phyloP scores from a whole-genome alignment of 2,329 filamentous ascomycete genomes.

The Ophiosphaerella narmari region DNA sequence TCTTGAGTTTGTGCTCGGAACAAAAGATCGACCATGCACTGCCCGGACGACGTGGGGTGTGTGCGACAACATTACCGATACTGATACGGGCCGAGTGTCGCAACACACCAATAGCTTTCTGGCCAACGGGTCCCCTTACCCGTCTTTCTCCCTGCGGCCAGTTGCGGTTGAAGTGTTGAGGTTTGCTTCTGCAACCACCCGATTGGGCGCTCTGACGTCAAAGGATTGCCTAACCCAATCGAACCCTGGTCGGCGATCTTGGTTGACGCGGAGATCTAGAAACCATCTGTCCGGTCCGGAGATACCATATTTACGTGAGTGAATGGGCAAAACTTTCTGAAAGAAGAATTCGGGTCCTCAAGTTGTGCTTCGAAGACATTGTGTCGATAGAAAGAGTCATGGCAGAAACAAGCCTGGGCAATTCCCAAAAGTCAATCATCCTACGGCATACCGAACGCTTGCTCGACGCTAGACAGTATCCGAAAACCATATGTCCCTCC shows the following conservation, averaged over 20 bases:
- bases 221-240: conserved; percentile 17
- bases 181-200: conserved; percentile 23
- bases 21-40: conserved; percentile 9
- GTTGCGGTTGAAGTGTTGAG: conserved; percentile 24
- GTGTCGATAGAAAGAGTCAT: conserved; percentile 10
- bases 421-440: conserved; percentile 19
- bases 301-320: not conserved
- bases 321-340: no score
- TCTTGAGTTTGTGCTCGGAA: conserved; percentile 1
- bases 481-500: conserved; percentile 60
- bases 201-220: conserved; percentile 36
- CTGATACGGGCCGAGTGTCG: conserved; percentile 14
- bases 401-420: conserved; percentile 13
- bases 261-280: conserved; percentile 18
- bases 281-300: not conserved
- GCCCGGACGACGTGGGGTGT: conserved; percentile 30
- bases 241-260: conserved; percentile 26
- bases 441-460: conserved; percentile 30
- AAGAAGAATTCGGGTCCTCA: no score
- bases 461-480: conserved; percentile 41
- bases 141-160: conserved; percentile 13
- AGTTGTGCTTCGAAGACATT: no score
- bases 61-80: conserved; percentile 25
- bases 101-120: conserved; percentile 1
- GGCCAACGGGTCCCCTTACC: not conserved